A percentile compares a stretch with the other conserved stretches of the same genome.
Evolutionary conservation across 495 filamentous ascomycete genomes (phyloP).

Genomic region (Geoglossum glabrum): DNA sequence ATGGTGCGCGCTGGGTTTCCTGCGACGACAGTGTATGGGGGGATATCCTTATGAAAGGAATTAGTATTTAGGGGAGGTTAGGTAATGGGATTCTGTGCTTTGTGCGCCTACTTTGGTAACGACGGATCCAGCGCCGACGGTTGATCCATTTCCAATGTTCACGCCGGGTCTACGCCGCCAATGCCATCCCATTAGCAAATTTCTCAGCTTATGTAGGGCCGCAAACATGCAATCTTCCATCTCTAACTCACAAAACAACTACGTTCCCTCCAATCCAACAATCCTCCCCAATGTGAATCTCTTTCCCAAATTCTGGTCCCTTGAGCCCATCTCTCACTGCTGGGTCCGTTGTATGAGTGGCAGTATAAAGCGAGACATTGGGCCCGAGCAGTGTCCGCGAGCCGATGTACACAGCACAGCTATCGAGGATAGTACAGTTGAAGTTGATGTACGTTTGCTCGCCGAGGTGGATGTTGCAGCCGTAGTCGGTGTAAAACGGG

Average conservation of each 20-base stretch:
- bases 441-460: constrained; percentile 57
- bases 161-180: constrained; percentile 36
- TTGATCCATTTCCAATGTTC: constrained; percentile 55
- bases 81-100: too few relatives aligned
- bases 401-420: constrained; percentile 55
- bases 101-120: constrained; percentile 58
- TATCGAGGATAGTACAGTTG: constrained; percentile 59
- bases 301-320: constrained; percentile 56
- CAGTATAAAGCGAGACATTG: constrained; percentile 52
- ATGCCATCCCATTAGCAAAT: not conserved
- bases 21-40: constrained; percentile 38
- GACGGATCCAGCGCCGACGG: constrained; percentile 71
- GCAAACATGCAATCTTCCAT: not conserved
- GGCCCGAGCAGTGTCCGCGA: constrained; percentile 63
- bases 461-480: constrained; percentile 49
- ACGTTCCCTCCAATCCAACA: constrained; percentile 79
- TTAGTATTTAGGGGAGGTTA: too few relatives aligned
- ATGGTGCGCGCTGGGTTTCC: constrained; percentile 49
- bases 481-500: constrained; percentile 57
- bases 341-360: constrained; percentile 59
- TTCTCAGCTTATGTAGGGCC: too few relatives aligned
- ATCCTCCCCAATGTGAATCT: constrained; percentile 65
- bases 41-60: constrained; percentile 37
- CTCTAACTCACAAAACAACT: constrained; percentile 26
- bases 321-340: constrained; percentile 46